Evolutionary conservation across 2,329 filamentous ascomycete genomes (phyloP).

Genomic region (Tolypocladium ovalisporum): DNA sequence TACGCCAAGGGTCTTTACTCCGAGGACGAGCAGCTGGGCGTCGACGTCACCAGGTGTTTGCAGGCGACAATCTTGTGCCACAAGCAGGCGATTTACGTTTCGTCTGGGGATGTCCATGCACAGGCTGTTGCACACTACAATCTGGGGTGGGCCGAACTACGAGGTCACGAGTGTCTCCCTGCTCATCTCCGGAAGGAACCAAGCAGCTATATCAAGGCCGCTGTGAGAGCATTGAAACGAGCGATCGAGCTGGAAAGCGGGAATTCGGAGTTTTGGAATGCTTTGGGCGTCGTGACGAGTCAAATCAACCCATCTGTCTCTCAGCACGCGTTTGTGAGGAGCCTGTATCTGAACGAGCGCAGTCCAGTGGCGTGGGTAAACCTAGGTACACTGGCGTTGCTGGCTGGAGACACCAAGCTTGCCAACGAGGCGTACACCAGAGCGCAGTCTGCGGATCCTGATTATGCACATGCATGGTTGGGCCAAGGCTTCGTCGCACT

Average conservation of each 20-base stretch:
- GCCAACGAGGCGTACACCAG: constrained; percentile 84
- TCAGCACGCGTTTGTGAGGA: constrained; percentile 87
- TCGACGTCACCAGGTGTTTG: constrained; percentile 48
- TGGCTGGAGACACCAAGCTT: constrained; percentile 75
- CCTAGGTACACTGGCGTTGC: constrained; percentile 71
- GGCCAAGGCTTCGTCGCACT: constrained; percentile 83
- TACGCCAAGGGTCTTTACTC: constrained; percentile 32
- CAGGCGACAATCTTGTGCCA: constrained; percentile 72
- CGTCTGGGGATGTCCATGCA: constrained; percentile 66
- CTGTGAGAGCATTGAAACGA: constrained; percentile 85
- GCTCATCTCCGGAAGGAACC: constrained; percentile 41
- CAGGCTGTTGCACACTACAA: constrained; percentile 98
- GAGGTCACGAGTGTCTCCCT: constrained; percentile 60
- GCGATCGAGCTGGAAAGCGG: constrained; percentile 92
- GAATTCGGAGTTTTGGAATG: constrained; percentile 96
- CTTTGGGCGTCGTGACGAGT: constrained; percentile 82
- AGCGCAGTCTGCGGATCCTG: constrained; percentile 88
- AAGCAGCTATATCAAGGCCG: constrained; percentile 63
- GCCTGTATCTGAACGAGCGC: constrained; percentile 83
- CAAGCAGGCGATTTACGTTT: constrained; percentile 71
- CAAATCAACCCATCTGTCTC: constrained; percentile 76
- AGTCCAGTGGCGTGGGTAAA: constrained; percentile 85
- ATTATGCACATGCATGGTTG: constrained; percentile 87
- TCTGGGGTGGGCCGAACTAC: constrained; percentile 85
- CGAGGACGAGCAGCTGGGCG: constrained; percentile 34